Conservation (phyloP, 2,329 filamentous ascomycete genomes). For the Alternaria sp. region DNA sequence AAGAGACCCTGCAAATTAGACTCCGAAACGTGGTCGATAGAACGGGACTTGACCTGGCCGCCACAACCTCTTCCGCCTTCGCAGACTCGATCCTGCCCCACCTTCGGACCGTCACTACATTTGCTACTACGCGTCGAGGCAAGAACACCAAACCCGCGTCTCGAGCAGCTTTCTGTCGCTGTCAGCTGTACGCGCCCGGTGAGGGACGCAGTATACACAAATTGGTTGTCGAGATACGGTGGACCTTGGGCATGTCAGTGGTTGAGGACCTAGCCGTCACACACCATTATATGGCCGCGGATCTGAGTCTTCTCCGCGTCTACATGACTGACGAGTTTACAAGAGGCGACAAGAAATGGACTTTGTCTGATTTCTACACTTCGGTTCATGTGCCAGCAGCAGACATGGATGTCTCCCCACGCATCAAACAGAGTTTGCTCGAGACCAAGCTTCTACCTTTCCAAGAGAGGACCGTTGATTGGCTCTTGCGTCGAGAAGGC, state of each 20-base stretch:
- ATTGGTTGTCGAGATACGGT: constrained; percentile 40
- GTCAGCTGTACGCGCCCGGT: constrained; percentile 20
- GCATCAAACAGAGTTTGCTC: constrained; percentile 35
- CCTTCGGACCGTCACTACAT: constrained; percentile 26
- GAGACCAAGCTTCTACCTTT: constrained; percentile 70
- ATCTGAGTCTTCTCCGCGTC: constrained; percentile 32
- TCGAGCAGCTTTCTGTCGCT: constrained; percentile 36
- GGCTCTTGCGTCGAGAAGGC: constrained; percentile 73
- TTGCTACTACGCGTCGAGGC: constrained; percentile 25
- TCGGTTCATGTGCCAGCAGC: constrained; percentile 67
- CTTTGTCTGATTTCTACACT: constrained; percentile 70
- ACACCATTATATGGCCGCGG: constrained; percentile 27
- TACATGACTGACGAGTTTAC: constrained; percentile 26
- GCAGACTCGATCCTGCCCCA: constrained; percentile 30
- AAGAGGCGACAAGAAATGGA: constrained; percentile 47
- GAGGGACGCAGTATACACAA: constrained; percentile 9
- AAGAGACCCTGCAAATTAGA: constrained; percentile 20
- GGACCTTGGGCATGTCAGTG: constrained; percentile 35
- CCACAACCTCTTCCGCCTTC: constrained; percentile 19
- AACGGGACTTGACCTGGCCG: constrained; percentile 25
- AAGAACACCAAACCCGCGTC: constrained; percentile 22
- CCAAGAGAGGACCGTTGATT: constrained; percentile 72
- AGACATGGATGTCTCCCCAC: constrained; percentile 40
- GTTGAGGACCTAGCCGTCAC: constrained; percentile 27
- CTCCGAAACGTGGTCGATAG: constrained; percentile 24